Conservation (phyloP, 768 basidiomycete species). For the Calocybe gangraenosa region DNA sequence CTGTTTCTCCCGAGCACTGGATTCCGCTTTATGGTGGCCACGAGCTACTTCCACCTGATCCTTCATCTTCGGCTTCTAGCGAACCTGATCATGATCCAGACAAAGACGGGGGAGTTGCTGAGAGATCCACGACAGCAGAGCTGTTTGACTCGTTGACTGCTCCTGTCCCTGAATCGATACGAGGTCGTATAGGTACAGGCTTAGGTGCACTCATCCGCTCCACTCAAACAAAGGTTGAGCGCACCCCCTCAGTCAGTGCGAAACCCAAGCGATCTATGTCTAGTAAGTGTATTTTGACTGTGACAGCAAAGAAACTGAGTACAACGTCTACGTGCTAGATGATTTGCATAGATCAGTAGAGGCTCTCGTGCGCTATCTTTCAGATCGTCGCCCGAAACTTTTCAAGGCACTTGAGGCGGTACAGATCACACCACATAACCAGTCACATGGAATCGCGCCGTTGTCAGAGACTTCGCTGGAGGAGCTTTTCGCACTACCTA, state of each 20-base stretch:
- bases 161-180: constrained; percentile 36
- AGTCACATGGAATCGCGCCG: constrained; percentile 62
- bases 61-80: constrained; percentile 19
- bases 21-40: constrained; percentile 84
- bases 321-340: constrained; percentile 30
- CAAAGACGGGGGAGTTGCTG: constrained; percentile 16
- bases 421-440: constrained; percentile 58
- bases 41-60: constrained; percentile 24
- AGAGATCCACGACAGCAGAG: constrained; percentile 25
- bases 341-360: constrained; percentile 75
- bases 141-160: constrained; percentile 29
- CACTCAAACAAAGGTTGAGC: constrained; percentile 53
- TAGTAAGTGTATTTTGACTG: constrained; percentile 23
- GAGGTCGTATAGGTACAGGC: constrained; percentile 38
- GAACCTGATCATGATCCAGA: constrained; percentile 19
- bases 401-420: constrained; percentile 70
- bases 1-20: constrained; percentile 68
- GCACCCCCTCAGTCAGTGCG: constrained; percentile 46
- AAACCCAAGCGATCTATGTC: constrained; percentile 27
- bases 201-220: constrained; percentile 48
- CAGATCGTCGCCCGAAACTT: constrained; percentile 87
- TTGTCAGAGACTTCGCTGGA: constrained; percentile 70
- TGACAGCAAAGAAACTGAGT: neutral
- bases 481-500: constrained; percentile 77
- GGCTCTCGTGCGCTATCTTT: constrained; percentile 80